Evolutionary conservation across 306 rosid genomes (phyloP).

Genomic region (Glycine tomentella): DNA sequence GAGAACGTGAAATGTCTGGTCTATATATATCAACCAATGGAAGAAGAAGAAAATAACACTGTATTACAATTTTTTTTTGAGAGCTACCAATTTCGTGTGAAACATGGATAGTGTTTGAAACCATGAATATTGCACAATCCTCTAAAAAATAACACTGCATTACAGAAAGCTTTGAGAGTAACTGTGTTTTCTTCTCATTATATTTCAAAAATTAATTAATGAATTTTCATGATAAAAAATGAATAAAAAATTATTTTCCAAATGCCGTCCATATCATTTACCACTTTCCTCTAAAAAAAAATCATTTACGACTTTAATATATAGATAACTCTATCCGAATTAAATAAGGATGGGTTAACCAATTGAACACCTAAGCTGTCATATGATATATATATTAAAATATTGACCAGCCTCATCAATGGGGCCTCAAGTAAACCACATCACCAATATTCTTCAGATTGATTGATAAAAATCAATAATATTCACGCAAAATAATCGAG

Average conservation of each 20-base stretch:
- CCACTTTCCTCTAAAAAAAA: not conserved
- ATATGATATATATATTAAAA: not conserved
- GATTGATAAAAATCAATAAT: too few species aligned
- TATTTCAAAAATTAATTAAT: not conserved
- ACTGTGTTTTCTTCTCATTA: not conserved
- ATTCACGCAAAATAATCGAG: too few species aligned
- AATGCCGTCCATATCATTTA: conserved; percentile 11
- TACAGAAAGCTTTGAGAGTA: not conserved
- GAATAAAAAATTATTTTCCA: not conserved
- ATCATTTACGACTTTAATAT: not conserved
- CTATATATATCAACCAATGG: conserved; percentile 17
- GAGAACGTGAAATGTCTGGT: conserved; percentile 27
- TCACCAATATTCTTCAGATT: too few species aligned
- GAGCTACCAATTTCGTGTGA: conserved; percentile 44
- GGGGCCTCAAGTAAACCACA: too few species aligned
- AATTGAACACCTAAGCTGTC: not conserved
- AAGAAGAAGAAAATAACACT: conserved; percentile 33
- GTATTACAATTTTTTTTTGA: not conserved
- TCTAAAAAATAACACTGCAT: too few species aligned
- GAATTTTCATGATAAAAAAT: not conserved
- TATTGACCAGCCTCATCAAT: too few species aligned
- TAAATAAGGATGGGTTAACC: not conserved
- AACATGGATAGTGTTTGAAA: conserved; percentile 25
- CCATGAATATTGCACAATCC: conserved; percentile 28
- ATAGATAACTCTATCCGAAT: not conserved